These are phyloP conservation scores for Thelonectria olida DNA, from an alignment of 2,329 filamentous ascomycete species.

Conservation along the genomic window DNA sequence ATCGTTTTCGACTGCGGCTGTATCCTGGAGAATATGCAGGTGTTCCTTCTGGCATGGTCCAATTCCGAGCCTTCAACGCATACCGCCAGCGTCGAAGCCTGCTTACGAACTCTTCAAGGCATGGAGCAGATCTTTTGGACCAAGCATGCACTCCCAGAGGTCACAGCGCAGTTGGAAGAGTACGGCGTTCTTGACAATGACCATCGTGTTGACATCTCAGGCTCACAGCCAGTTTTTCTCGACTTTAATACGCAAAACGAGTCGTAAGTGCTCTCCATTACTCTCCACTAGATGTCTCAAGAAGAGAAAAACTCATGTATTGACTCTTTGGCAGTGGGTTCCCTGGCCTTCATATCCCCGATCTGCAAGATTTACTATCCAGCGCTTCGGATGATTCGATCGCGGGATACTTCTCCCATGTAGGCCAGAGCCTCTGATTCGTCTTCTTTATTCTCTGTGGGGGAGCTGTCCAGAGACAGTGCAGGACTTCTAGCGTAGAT, in stretches of 20 bases:
- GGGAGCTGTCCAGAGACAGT: background rate
- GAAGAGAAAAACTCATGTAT: background rate
- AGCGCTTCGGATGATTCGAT: background rate
- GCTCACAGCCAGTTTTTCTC: slow-evolving; percentile 6
- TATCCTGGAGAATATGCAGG: slow-evolving; percentile 18
- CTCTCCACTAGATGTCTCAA: no score
- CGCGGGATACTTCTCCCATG: background rate
- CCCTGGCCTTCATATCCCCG: slow-evolving; percentile 11
- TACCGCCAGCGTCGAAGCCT: slow-evolving; percentile 1
- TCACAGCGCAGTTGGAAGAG: slow-evolving; percentile 17
- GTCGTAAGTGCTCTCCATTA: slow-evolving; percentile 2
- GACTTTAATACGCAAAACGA: slow-evolving; percentile 13
- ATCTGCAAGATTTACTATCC: slow-evolving; percentile 14
- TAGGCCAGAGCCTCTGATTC: background rate
- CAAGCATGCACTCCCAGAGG: slow-evolving; percentile 13
- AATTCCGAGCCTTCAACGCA: background rate
- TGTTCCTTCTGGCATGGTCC: slow-evolving; percentile 11
- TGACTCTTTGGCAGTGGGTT: background rate
- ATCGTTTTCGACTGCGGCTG: slow-evolving; percentile 16
- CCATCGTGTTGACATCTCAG: background rate
- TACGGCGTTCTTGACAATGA: slow-evolving; percentile 11
- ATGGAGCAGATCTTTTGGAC: slow-evolving; percentile 24
- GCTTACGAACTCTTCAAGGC: slow-evolving; percentile 11
- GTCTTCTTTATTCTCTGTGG: background rate
- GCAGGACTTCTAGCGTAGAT: background rate